Percentiles rank a stretch among this genome's conserved stretches.
Conservation (phyloP, 148 eudicot genomes). For the Rhododendron ovatum region DNA sequence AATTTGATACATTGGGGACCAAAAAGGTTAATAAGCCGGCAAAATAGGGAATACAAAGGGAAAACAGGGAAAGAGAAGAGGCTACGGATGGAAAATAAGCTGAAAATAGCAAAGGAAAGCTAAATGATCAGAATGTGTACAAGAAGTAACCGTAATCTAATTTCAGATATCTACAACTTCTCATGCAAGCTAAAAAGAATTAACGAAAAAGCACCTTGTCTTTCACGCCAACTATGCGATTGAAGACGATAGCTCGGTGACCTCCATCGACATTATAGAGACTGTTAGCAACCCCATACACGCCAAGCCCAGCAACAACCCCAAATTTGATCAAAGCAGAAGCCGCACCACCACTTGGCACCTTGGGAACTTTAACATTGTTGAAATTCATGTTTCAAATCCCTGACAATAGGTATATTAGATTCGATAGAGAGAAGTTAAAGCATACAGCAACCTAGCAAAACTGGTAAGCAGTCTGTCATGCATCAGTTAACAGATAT, state of each 20-base stretch:
- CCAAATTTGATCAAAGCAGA: conserved; percentile 65
- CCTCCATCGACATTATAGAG: conserved; percentile 94
- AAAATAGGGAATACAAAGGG: neutral
- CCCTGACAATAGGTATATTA: conserved; percentile 10
- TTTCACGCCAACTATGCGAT: conserved; percentile 79
- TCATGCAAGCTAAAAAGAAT: neutral
- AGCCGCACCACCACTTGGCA: conserved; percentile 75
- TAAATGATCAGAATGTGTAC: neutral
- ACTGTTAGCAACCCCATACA: conserved; percentile 72
- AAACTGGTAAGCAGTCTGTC: neutral
- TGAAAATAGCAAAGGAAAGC: neutral
- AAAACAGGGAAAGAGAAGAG: neutral
- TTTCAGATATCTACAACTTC: neutral
- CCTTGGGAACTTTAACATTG: conserved; percentile 81
- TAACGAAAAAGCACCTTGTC: conserved; percentile 47
- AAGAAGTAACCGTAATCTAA: neutral
- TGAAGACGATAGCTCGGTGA: conserved; percentile 90
- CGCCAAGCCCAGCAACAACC: conserved; percentile 54
- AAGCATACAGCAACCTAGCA: neutral
- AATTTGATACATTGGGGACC: too few species aligned
- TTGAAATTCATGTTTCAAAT: conserved; percentile 59
- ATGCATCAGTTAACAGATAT: neutral
- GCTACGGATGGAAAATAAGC: neutral
- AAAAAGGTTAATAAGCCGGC: too few species aligned
- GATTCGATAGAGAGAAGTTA: neutral